Conservation (phyloP, 106 monocot genomes). For the Apostasia shenzhenica region DNA sequence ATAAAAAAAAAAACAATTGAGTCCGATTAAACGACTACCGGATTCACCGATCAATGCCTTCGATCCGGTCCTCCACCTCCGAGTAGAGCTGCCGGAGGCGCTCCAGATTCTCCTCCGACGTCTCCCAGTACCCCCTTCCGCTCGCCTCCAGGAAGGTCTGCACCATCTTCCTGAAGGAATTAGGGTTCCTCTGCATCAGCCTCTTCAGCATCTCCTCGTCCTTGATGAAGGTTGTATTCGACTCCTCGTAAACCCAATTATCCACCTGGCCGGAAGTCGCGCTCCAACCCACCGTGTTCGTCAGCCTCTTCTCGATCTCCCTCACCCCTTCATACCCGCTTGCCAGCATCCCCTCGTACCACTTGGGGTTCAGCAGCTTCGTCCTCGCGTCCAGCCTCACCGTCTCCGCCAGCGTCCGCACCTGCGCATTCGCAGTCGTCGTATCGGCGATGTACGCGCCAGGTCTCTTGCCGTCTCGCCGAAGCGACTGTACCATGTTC, state of each 20-base stretch:
- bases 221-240: constrained; percentile 62
- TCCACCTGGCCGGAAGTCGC: constrained; percentile 78
- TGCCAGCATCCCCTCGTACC: constrained; percentile 74
- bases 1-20: too few relatives aligned
- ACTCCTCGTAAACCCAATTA: constrained; percentile 79
- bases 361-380: constrained; percentile 69
- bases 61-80: constrained; percentile 71
- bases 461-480: constrained; percentile 58
- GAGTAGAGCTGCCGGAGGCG: constrained; percentile 46
- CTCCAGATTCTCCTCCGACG: constrained; percentile 63
- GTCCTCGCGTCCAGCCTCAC: constrained; percentile 65
- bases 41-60: constrained; percentile 40
- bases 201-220: constrained; percentile 66
- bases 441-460: constrained; percentile 62
- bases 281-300: constrained; percentile 77
- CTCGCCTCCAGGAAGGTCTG: constrained; percentile 78
- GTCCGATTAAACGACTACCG: too few relatives aligned
- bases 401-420: constrained; percentile 59
- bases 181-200: constrained; percentile 59
- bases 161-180: constrained; percentile 68
- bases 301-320: constrained; percentile 80
- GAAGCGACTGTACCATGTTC: constrained; percentile 47
- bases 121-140: constrained; percentile 75
- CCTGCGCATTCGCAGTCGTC: constrained; percentile 70
- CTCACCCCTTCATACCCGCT: constrained; percentile 70